Base-by-base conservation (phyloP, 805 yeast species). In the Saccharomycopsis olivae region DNA sequence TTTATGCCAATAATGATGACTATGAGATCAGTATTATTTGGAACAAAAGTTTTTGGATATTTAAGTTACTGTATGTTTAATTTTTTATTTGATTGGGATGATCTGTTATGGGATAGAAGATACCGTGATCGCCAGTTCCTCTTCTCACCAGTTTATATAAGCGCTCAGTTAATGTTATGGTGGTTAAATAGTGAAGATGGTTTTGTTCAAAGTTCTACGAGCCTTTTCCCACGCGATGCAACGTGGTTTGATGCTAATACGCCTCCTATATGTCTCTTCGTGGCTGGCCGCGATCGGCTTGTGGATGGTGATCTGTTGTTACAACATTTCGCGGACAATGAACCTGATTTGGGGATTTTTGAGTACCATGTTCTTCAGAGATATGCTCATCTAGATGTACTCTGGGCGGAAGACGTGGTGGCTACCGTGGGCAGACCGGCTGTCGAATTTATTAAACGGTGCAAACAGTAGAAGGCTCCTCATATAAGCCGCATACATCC, bases 31-130 rank as follows among this genome's bases (percentile, higher is more conserved):
- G 30, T 65, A 4, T 56, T 77, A 18, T 74, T 74, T 4, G 64
- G 62, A 5, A 62, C 64, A 4, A 61, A 65, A n/a, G 11, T 77
- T 3, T 84, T 74, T 58, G 77, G 88, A 0, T 64, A 64, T 34
- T 56, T 75, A 34, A 78, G 92, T 19, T 88, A 85, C 54, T 61
- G 78, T 37, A 82, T 89, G 80, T 88, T 89, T 64, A 82, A 82
- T 54, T 89, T 73, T 52, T 60, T 89, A 44, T 85, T 89, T 55
- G 84, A 80, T 40, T 92, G 97, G 97, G 74, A 71, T 53, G 94
- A 86, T 51, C 56, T 57, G 11, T 64, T 81, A 21, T 92, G 96
- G 80, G 82, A 87, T 53, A 64, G 60, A 19, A 60, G 67, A 20
- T 60, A 85, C 18, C 66, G 89, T 51, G 71, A 73, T 46, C 66